Evolutionary conservation across 148 eudicot genomes (phyloP).

Genomic region (Hydrangea macrophylla): DNA sequence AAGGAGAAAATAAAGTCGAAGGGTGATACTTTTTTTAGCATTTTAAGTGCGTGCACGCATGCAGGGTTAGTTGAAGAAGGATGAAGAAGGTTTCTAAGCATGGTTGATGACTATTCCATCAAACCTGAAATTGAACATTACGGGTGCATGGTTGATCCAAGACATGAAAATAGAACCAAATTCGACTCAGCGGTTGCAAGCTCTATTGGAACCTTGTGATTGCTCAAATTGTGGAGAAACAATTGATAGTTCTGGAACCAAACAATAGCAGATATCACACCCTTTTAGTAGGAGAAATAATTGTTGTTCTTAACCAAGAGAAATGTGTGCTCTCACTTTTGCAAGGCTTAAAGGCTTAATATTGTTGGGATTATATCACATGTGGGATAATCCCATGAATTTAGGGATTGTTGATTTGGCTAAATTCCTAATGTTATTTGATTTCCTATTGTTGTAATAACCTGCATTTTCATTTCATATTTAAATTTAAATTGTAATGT

Average conservation of each 20-base stretch:
- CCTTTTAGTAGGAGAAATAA: too few relatives aligned
- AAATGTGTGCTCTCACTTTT: too few relatives aligned
- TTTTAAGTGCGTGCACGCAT: constrained; percentile 22
- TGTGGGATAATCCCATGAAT: too few relatives aligned
- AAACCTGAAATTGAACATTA: constrained; percentile 21
- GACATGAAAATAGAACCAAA: constrained; percentile 22
- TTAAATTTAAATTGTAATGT: too few relatives aligned
- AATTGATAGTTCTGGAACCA: constrained; percentile 19
- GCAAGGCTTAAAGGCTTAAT: too few relatives aligned
- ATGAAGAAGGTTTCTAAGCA: constrained; percentile 10
- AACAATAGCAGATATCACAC: constrained; percentile 20
- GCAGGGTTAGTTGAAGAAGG: constrained; percentile 25
- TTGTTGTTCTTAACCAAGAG: too few relatives aligned
- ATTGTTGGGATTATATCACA: too few relatives aligned
- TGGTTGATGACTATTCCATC: constrained; percentile 18
- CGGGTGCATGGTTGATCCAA: constrained; percentile 24
- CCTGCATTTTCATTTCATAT: too few relatives aligned
- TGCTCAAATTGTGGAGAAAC: constrained; percentile 16
- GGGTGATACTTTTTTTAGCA: constrained; percentile 20
- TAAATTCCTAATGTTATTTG: too few relatives aligned
- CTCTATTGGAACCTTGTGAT: constrained; percentile 16
- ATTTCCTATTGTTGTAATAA: too few relatives aligned
- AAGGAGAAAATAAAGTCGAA: constrained; percentile 21
- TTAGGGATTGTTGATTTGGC: too few relatives aligned
- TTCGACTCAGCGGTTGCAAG: constrained; percentile 23